Evolutionary conservation across 108 stramenopile genomes (phyloP).

Genomic region (Discostella pseudostelligera): DNA sequence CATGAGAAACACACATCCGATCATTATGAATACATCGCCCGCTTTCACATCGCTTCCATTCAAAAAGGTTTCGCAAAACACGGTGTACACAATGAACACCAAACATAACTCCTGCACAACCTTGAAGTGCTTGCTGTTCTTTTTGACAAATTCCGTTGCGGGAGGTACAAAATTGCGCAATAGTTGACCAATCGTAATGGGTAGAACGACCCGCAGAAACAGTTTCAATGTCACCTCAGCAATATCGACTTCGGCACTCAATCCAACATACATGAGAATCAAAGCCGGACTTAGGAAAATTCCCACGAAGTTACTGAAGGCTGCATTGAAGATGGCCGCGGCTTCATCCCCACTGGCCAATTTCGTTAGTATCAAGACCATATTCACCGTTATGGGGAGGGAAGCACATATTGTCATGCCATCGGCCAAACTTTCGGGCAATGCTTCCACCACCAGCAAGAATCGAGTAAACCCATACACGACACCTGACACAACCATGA

Average conservation of each 20-base stretch:
- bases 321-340: slow-evolving; percentile 74
- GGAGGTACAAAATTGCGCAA: slow-evolving; percentile 43
- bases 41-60: slow-evolving; percentile 29
- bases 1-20: slow-evolving; percentile 45
- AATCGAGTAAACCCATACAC: slow-evolving; percentile 62
- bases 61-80: slow-evolving; percentile 62
- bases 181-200: slow-evolving; percentile 57
- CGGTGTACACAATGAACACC: slow-evolving; percentile 65
- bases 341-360: slow-evolving; percentile 81
- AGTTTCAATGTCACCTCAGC: slow-evolving; percentile 55
- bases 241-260: slow-evolving; percentile 43
- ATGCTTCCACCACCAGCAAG: slow-evolving; percentile 39
- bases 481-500: slow-evolving; percentile 62
- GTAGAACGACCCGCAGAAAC: slow-evolving; percentile 53
- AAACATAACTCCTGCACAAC: slow-evolving; percentile 51
- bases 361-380: slow-evolving; percentile 81
- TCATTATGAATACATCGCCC: slow-evolving; percentile 51
- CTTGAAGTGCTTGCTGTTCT: slow-evolving; percentile 52
- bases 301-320: slow-evolving; percentile 63
- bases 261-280: slow-evolving; percentile 56
- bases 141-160: slow-evolving; percentile 47
- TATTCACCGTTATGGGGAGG: slow-evolving; percentile 83
- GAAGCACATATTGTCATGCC: slow-evolving; percentile 79
- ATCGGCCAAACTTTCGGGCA: slow-evolving; percentile 61
- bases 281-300: slow-evolving; percentile 63